Base-by-base conservation (phyloP, 208 protist species). In the Trypanosoma melophagium region DNA sequence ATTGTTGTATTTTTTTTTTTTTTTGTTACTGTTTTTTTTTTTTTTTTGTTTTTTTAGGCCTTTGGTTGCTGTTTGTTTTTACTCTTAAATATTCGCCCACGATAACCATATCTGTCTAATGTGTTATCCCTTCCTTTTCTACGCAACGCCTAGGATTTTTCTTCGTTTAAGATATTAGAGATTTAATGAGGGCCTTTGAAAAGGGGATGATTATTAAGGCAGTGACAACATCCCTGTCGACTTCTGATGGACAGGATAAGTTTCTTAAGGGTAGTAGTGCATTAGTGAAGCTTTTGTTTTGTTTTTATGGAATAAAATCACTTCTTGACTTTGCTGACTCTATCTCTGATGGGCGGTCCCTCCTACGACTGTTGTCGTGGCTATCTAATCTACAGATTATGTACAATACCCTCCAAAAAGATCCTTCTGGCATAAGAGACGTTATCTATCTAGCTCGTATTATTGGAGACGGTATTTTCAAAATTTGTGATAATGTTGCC, bases 221-320 rank as follows among this genome's bases (percentile, higher is more conserved):
- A 59, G 17, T 60, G 12, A 65, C 71, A 52, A 76, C 67, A 31
- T 92, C 74, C 75, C 58, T 96, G 38, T 67, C 78, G 31, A 70
- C 73, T 38, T 82, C 73, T n/a, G 85, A 93, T 66, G 77, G 84
- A 16, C 79, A 71, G 22, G 87, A 96, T 53, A 96, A 96, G 76
- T 67, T 93, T 31, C 69, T 93, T 53, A 93, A 92, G 63, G 87
- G 83, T 25, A 74, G 72, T 24, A 85, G 85, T 3, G 81, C 84
- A 55, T 77, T 89, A 60, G 86, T 85, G 67, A 92, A 90, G 72
- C 56, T 93, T 51, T n/a, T 85, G 28, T 81, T 64, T 38, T 61
- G 71, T 24, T 41, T 73, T 4, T 69, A 74, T 35, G 60, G 65
- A n/a, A 77, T 83, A 50, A 38, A 69, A 22, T 71, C 80, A 44